These are phyloP conservation scores for Lachancea nothofagi DNA, from an alignment of 805 yeast species.

Conservation along the genomic window DNA sequence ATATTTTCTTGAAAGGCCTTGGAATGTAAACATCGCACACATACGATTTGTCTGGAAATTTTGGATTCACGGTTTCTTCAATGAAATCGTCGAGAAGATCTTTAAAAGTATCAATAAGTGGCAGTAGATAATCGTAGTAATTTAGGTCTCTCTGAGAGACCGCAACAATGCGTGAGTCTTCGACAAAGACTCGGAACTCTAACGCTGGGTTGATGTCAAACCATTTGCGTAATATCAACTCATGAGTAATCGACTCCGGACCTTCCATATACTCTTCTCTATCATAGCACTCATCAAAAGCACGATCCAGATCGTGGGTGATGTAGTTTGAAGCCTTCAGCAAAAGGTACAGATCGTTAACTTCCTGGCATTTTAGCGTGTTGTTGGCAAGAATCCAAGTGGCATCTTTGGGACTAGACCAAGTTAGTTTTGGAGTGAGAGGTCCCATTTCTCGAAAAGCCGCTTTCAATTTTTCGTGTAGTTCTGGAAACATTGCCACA, in stretches of 20 bases:
- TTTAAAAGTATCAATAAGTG: slow-evolving; percentile 43
- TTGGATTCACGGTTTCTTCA: slow-evolving; percentile 39
- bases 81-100: slow-evolving; percentile 52
- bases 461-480: slow-evolving; percentile 49
- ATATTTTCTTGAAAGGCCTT: slow-evolving; percentile 58
- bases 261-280: slow-evolving; percentile 21
- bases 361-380: slow-evolving; percentile 61
- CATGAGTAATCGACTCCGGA: slow-evolving; percentile 38
- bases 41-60: slow-evolving; percentile 51
- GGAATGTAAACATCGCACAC: slow-evolving; percentile 84
- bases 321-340: slow-evolving; percentile 85
- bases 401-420: slow-evolving; percentile 97
- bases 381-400: slow-evolving; percentile 84
- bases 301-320: slow-evolving; percentile 73
- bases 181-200: slow-evolving; percentile 85
- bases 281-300: slow-evolving; percentile 49
- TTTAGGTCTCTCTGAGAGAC: slow-evolving; percentile 84
- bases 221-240: slow-evolving; percentile 81
- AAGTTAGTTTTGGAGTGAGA: slow-evolving; percentile 85
- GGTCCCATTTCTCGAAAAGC: slow-evolving; percentile 47
- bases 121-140: slow-evolving; percentile 63
- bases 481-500: slow-evolving; percentile 45
- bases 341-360: slow-evolving; percentile 72
- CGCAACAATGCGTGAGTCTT: slow-evolving; percentile 57
- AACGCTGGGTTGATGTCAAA: slow-evolving; percentile 76